phyloP scores from a whole-genome alignment of 108 stramenopile species.

The Cyclotella cryptica region DNA sequence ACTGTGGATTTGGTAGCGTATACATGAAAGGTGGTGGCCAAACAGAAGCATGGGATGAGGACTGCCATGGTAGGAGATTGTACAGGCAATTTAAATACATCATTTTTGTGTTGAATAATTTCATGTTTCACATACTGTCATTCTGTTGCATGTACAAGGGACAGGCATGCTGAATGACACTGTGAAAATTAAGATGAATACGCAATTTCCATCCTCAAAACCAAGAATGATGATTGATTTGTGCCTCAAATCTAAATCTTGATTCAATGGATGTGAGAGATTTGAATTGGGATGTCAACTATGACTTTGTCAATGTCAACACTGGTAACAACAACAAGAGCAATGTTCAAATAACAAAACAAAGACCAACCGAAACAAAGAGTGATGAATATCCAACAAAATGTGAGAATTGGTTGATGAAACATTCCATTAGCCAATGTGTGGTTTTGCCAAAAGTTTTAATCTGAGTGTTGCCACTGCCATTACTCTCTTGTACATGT shows the following conservation, averaged over 20 bases:
- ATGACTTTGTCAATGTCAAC: conserved; percentile 6
- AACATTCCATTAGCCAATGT: conserved; percentile 87
- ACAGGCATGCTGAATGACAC: conserved; percentile 48
- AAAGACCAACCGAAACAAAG: conserved; percentile 85
- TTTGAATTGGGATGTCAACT: conserved; percentile 72
- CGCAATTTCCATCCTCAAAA: conserved; percentile 30
- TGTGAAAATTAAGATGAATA: conserved; percentile 43
- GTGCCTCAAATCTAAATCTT: conserved; percentile 76
- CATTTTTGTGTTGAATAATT: too few relatives aligned
- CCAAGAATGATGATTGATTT: conserved; percentile 68
- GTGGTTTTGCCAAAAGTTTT: conserved; percentile 90
- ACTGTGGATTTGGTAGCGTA: conserved; percentile 71
- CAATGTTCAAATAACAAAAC: conserved; percentile 13
- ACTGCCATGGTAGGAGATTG: conserved; percentile 74
- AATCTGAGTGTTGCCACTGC: conserved; percentile 90
- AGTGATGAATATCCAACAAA: conserved; percentile 77
- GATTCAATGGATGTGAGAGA: conserved; percentile 72
- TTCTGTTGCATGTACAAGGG: conserved; percentile 24
- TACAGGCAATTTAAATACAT: too few relatives aligned
- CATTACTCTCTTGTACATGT: conserved; percentile 80
- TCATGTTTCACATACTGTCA: too few relatives aligned
- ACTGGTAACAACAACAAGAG: not conserved
- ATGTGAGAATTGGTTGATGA: conserved; percentile 74
- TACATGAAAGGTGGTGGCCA: conserved; percentile 69
- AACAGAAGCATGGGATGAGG: conserved; percentile 78